A percentile compares a stretch with the other conserved stretches of the same genome.
These are phyloP conservation scores for Scenedesmus sp. DNA, from an alignment of 163 green algal species.

Conservation along the genomic window DNA sequence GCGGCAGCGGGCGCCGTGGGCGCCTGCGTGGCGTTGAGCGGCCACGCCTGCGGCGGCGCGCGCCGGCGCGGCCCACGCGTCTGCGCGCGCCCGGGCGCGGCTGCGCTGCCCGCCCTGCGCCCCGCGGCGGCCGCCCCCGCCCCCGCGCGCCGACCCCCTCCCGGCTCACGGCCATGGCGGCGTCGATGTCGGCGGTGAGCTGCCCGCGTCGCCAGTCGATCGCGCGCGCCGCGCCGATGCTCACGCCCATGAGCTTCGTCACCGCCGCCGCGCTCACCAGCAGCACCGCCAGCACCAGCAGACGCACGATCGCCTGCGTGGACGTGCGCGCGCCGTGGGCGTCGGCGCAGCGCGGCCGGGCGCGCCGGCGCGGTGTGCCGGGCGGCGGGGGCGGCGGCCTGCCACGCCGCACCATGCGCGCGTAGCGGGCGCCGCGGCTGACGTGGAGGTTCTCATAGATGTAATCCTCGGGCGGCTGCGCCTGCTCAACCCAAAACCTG, in stretches of 20 bases:
- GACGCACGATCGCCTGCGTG: constrained; percentile 40
- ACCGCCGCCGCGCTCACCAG: constrained; percentile 49
- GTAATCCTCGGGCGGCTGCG: constrained; percentile 55
- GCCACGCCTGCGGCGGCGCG: neutral
- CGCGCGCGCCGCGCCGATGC: constrained; percentile 22
- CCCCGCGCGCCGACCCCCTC: too few species aligned
- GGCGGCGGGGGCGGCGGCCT: too few species aligned
- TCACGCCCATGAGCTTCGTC: constrained; percentile 60
- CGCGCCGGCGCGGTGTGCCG: too few species aligned
- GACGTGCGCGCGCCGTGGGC: too few species aligned
- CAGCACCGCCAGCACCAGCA: constrained; percentile 47
- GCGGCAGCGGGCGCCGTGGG: neutral
- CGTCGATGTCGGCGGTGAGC: constrained; percentile 17
- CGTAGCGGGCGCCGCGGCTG: neutral
- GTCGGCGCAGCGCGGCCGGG: too few species aligned
- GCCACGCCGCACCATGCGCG: constrained; percentile 30
- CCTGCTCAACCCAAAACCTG: constrained; percentile 50
- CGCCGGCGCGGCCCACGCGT: too few species aligned
- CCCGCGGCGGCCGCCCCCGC: too few species aligned
- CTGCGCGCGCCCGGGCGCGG: too few species aligned
- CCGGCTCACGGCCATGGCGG: constrained; percentile 25
- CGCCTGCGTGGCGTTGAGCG: constrained; percentile 1
- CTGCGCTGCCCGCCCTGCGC: too few species aligned
- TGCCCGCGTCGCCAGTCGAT: constrained; percentile 37
- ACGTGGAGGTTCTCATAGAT: constrained; percentile 52